Base-by-base conservation (phyloP, 768 basidiomycete genomes). In the Auricularia sp. region DNA sequence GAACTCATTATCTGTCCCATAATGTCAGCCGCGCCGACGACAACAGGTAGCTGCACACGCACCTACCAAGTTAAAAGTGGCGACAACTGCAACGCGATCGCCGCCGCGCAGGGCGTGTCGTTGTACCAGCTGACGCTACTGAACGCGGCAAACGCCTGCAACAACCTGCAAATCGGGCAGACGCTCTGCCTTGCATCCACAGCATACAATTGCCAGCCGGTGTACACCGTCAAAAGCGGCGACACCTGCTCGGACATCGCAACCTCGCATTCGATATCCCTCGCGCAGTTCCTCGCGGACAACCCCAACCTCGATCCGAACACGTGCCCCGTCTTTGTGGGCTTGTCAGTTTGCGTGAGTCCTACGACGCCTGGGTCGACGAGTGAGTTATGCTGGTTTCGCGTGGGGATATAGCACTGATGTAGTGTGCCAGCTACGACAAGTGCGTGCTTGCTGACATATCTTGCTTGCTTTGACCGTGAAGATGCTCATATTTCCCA, bases 41-140 rank as follows among this genome's bases (percentile, higher is more conserved):
- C 39, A 8, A 8, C 39, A 8, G 39, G 39, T 14, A 8, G 8
- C 7, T 88, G 86, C 67, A 77, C 77, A 16, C 79, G 84, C 65
- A 80, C 71, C 69, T 84, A 82, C 67, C 79, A 77, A n/a, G 80
- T 88, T 42, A 67, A 72, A 34, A 53, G 71, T 4, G 81, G 80
- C 6, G 84, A 87, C 71, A 82, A 77, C 64, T 88, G 87, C 72
- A 79, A 84, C 70, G 71, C 66, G 36, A 86, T 86, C 70, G 83
- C 80, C 33, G 77, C 76, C 3, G 72, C 74, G 2, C 70, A 80
- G 64, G 77, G 76, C 65, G 78, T 77, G 35, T 83, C 83, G 7
- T 81, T 80, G 77, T 87, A 70, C 75, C 87, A 89, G 72, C 81
- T 89, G 65, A 80, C 81, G 29, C 64, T 76, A 44, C 81, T 83